Conservation (phyloP, 805 yeast genomes). For the Yamadazyma sp. region DNA sequence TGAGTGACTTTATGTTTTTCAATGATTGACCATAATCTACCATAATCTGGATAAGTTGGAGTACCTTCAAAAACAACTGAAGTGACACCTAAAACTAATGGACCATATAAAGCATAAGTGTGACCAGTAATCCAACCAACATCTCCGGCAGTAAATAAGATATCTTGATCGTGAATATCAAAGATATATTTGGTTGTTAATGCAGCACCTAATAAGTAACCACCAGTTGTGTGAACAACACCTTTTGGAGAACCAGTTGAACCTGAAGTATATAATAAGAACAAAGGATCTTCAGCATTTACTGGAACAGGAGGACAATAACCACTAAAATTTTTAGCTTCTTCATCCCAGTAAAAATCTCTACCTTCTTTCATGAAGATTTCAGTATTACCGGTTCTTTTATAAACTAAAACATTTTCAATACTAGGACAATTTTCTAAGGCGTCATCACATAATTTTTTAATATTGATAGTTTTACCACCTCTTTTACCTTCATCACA, state of each 20-base stretch:
- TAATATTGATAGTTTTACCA: constrained; percentile 76
- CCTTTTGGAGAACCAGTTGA: constrained; percentile 91
- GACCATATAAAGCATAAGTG: constrained; percentile 80
- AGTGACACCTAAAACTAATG: constrained; percentile 71
- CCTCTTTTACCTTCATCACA: constrained; percentile 84
- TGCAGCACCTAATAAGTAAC: constrained; percentile 71
- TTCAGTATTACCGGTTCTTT: constrained; percentile 64
- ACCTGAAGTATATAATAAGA: constrained; percentile 80
- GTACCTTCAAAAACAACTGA: constrained; percentile 84
- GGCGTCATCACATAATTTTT: constrained; percentile 81
- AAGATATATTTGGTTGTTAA: constrained; percentile 72
- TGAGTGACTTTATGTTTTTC: constrained; percentile 70
- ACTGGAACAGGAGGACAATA: constrained; percentile 75
- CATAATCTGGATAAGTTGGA: constrained; percentile 78
- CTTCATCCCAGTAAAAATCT: constrained; percentile 79
- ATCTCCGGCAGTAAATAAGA: constrained; percentile 84
- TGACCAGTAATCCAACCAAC: constrained; percentile 93
- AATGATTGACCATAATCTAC: constrained; percentile 78
- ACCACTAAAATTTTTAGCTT: constrained; percentile 59
- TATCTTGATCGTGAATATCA: constrained; percentile 72
- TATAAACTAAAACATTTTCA: constrained; percentile 65
- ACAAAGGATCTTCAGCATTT: constrained; percentile 76
- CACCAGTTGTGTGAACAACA: constrained; percentile 78
- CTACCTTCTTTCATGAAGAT: constrained; percentile 51
- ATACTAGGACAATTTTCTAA: constrained; percentile 64